Conservation (phyloP, 176 grass and related monocot genomes). For the Tuctoria greenei region DNA sequence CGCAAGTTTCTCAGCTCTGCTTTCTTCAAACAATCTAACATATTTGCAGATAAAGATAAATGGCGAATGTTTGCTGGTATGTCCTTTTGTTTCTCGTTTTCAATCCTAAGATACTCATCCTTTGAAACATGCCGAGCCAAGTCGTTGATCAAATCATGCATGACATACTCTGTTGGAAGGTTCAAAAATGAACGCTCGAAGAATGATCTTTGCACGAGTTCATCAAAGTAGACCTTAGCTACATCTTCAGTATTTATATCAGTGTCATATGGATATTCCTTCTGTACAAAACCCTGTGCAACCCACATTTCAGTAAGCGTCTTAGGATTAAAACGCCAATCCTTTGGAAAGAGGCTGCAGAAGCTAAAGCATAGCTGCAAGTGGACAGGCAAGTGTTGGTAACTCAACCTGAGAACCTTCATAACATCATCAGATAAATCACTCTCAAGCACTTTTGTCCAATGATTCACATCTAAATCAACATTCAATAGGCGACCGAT, state of each 20-base stretch:
- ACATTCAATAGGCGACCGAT: slow-evolving; percentile 51
- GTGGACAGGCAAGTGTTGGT: slow-evolving; percentile 51
- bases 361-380: slow-evolving; percentile 67
- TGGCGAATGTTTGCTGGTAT: slow-evolving; percentile 48
- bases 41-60: slow-evolving; percentile 32
- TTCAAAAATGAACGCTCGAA: slow-evolving; percentile 33
- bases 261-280: slow-evolving; percentile 31
- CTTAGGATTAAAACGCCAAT: slow-evolving; percentile 40
- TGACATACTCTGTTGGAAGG: slow-evolving; percentile 35
- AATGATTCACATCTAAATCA: slow-evolving; percentile 40
- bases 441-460: slow-evolving; percentile 52
- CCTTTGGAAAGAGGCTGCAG: slow-evolving; percentile 60
- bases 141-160: slow-evolving; percentile 66
- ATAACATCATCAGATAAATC: slow-evolving; percentile 66
- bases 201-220: slow-evolving; percentile 62
- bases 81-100: slow-evolving; percentile 29
- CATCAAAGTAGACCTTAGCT: slow-evolving; percentile 39
- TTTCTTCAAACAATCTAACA: slow-evolving; percentile 24
- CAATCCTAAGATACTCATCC: slow-evolving; percentile 49
- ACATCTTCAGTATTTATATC: slow-evolving; percentile 29
- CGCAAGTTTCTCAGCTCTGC: slow-evolving; percentile 42
- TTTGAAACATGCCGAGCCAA: slow-evolving; percentile 51
- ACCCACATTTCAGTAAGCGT: slow-evolving; percentile 65
- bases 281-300: slow-evolving; percentile 58
- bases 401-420: slow-evolving; percentile 61